Evolutionary conservation across 306 rosid species (phyloP), one percentile per base, ranked within the genome.

Genomic region (Ziziphus jujuba): DNA sequence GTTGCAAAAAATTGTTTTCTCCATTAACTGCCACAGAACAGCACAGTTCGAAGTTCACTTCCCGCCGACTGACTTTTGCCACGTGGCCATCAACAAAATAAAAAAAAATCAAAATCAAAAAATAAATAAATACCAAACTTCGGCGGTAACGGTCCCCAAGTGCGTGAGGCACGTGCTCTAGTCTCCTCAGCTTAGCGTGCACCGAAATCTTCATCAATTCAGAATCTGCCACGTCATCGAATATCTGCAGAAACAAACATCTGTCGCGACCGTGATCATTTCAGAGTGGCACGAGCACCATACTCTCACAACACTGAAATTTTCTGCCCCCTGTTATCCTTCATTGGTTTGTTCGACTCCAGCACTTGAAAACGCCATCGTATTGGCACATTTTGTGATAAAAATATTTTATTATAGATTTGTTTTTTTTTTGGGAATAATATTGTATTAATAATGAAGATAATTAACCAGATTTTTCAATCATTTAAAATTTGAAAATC

Each of bases 31-130:
- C 19, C 56, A 1, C 1, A 19, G n/a, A 31, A 23, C 35, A 2
- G 2, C 22, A 3, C 43, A 31, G 13, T 61, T 20, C 17, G 35
- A 20, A 61, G 10, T n/a, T 33, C 60, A 14, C 5, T 49, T 56
- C 61, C 71, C 67, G 71, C 74, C 72, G 73, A 74, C 67, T 0
- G 16, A 2, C 3, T 2, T 5, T 0, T 34, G 61, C 40, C 47
- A 74, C 76, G 79, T 79, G 79, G 66, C 70, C 0, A 2, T 0
- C 14, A 9, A 23, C n/a, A 20, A 56, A 47, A 49, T 43, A 10
- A 44, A 59, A 23, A 20, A 20, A 25, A 51, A 11, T 2, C 11
- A 7, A 36, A 36, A 36, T 36, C 0, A 36, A 6, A 36, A 36
- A 36, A 36, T 36, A 36, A 36, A 36, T 36, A 36, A 36, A 36